phyloP scores from a whole-genome alignment of 176 grass and related monocot species.

The Panicum miliaceum region DNA sequence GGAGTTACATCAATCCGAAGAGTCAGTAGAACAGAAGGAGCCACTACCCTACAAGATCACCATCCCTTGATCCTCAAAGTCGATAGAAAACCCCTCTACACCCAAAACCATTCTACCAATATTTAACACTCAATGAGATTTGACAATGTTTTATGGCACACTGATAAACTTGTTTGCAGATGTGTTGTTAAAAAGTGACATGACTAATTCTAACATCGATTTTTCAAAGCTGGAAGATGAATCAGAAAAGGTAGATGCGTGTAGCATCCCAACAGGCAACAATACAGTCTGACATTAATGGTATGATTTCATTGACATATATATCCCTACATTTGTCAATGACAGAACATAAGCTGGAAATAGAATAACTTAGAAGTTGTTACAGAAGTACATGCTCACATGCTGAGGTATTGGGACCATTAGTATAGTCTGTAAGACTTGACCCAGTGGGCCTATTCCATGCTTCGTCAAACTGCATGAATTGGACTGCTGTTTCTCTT shows the following conservation, averaged over 20 bases:
- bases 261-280: neutral
- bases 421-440: conserved; percentile 41
- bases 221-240: conserved; percentile 1
- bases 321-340: conserved; percentile 42
- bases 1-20: neutral
- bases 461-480: conserved; percentile 71
- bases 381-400: conserved; percentile 39
- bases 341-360: conserved; percentile 33
- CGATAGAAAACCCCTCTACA: neutral
- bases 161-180: neutral
- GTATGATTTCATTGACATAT: conserved; percentile 13
- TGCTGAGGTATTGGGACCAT: conserved; percentile 27
- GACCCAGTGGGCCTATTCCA: conserved; percentile 20
- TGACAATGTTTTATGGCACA: neutral
- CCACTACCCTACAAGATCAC: neutral
- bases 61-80: neutral
- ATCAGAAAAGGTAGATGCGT: conserved; percentile 7
- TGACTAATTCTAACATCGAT: neutral
- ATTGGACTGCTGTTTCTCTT: conserved; percentile 75
- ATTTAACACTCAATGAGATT: neutral
- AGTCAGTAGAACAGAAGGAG: neutral
- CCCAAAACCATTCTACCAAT: neutral
- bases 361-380: conserved; percentile 41
- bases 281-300: conserved; percentile 5
- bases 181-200: neutral